phyloP scores from a whole-genome alignment of 116 monocot genomes.

The Trichopus zeylanicus region DNA sequence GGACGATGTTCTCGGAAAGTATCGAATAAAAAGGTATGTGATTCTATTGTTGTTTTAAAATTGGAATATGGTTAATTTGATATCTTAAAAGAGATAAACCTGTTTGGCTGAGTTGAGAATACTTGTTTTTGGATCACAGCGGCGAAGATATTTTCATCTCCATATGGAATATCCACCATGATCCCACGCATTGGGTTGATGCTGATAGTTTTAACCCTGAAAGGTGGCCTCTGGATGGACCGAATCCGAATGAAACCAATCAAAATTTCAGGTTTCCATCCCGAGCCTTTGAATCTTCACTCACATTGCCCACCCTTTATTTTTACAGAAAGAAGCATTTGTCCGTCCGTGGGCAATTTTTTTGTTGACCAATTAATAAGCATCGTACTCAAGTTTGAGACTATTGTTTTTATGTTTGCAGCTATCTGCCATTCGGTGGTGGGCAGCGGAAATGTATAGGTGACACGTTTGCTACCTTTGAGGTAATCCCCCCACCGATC shows the following conservation, averaged over 20 bases:
- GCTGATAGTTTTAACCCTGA: constrained; percentile 86
- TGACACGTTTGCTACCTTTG: constrained; percentile 97
- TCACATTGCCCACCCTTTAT: too few relatives aligned
- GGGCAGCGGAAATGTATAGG: too few relatives aligned
- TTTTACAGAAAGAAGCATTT: too few relatives aligned
- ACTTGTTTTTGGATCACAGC: constrained; percentile 23
- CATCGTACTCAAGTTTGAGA: constrained; percentile 2
- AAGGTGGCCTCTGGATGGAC: constrained; percentile 96
- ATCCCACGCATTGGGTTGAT: constrained; percentile 65
- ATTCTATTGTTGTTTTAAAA: too few relatives aligned
- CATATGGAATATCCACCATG: too few relatives aligned
- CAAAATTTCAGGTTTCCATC: constrained; percentile 82
- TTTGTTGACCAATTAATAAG: too few relatives aligned
- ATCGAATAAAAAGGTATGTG: constrained; percentile 67
- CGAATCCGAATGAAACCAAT: constrained; percentile 88
- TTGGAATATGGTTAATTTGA: too few relatives aligned
- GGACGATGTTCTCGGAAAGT: constrained; percentile 79
- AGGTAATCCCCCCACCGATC: constrained; percentile 72
- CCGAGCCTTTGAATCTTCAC: not conserved
- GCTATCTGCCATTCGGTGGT: constrained; percentile 93
- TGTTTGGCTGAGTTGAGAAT: not conserved
- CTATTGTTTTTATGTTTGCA: too few relatives aligned
- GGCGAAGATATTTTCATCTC: constrained; percentile 97
- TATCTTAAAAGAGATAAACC: too few relatives aligned
- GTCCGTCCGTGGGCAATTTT: too few relatives aligned